These are phyloP conservation scores for Novymonas esmeraldas DNA, from an alignment of 208 protist species.

Conservation along the genomic window DNA sequence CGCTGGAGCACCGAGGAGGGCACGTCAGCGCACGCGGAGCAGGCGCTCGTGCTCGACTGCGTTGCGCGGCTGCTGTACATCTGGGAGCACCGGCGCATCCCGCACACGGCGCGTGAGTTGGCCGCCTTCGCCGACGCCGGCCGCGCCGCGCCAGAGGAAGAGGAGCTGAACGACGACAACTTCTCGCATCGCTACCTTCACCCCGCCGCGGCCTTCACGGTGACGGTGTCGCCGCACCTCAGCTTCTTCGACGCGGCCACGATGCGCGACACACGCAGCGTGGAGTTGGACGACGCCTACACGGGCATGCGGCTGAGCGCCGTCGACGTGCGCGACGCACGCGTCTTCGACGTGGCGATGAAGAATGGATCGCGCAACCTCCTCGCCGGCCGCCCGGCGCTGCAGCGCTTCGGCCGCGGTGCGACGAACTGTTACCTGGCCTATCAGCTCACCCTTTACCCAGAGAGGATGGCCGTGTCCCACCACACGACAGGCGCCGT, in stretches of 20 bases:
- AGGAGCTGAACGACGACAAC: conserved; percentile 82
- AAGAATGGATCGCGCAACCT: conserved; percentile 74
- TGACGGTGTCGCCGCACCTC: conserved; percentile 44
- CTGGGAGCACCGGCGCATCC: conserved; percentile 77
- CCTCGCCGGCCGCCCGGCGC: conserved; percentile 56
- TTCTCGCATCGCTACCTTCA: conserved; percentile 86
- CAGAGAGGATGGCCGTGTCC: conserved; percentile 52
- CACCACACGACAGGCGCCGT: conserved; percentile 67
- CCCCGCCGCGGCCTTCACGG: conserved; percentile 65
- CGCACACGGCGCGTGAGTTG: conserved; percentile 57
- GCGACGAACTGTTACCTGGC: conserved; percentile 64
- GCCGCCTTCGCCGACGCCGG: conserved; percentile 10
- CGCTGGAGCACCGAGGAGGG: conserved; percentile 2
- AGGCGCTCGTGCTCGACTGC: conserved; percentile 52
- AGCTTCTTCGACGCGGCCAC: conserved; percentile 47
- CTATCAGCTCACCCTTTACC: conserved; percentile 80
- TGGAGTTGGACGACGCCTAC: conserved; percentile 62
- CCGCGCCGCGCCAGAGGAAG: conserved; percentile 36
- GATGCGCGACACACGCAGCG: conserved; percentile 59
- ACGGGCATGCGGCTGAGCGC: conserved; percentile 71
- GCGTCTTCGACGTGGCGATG: conserved; percentile 83
- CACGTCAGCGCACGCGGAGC: conserved; percentile 14
- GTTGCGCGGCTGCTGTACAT: conserved; percentile 69
- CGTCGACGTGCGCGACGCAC: conserved; percentile 59
- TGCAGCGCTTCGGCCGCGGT: conserved; percentile 66